phyloP scores from a whole-genome alignment of 352 stramenopile genomes.

The Phytophthora fragariaefolia region DNA sequence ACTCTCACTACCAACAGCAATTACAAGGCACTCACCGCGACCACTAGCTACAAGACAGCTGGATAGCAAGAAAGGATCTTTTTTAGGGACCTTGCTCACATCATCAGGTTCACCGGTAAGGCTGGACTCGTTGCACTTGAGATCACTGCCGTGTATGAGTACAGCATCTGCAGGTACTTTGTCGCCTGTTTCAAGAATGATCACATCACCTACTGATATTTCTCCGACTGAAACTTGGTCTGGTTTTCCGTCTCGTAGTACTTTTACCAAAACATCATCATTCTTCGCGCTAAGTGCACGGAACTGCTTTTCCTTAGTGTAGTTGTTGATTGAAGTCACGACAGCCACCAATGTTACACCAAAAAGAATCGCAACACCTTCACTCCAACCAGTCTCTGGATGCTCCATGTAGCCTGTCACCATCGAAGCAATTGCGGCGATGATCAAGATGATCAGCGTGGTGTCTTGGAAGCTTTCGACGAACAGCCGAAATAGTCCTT shows the following conservation, averaged over 20 bases:
- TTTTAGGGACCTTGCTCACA: slow-evolving; percentile 79
- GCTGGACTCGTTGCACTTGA: slow-evolving; percentile 96
- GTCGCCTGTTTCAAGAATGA: slow-evolving; percentile 94
- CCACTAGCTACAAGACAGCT: slow-evolving; percentile 81
- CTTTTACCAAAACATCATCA: slow-evolving; percentile 87
- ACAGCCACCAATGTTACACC: slow-evolving; percentile 95
- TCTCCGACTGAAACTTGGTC: slow-evolving; percentile 77
- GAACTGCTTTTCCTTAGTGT: slow-evolving; percentile 95
- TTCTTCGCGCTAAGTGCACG: slow-evolving; percentile 86
- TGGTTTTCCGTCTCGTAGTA: slow-evolving; percentile 71
- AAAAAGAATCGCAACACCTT: slow-evolving; percentile 94
- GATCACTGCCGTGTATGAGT: slow-evolving; percentile 91
- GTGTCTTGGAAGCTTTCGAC: slow-evolving; percentile 91
- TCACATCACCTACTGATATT: slow-evolving; percentile 86
- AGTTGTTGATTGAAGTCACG: slow-evolving; percentile 96
- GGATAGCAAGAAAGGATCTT: slow-evolving; percentile 90
- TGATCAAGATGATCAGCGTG: slow-evolving; percentile 91
- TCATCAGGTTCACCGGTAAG: slow-evolving; percentile 97
- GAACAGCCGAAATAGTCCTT: slow-evolving; percentile 81
- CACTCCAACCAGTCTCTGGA: slow-evolving; percentile 91
- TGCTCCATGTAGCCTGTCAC: slow-evolving; percentile 84
- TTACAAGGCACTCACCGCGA: slow-evolving; percentile 79
- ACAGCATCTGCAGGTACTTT: slow-evolving; percentile 95
- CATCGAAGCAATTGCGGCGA: slow-evolving; percentile 86
- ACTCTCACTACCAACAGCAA: slow-evolving; percentile 81